A percentile compares a stretch with the other conserved stretches of the same genome.
Conservation (phyloP, 441 rosid species). For the Pelargonium cotyledonis region DNA sequence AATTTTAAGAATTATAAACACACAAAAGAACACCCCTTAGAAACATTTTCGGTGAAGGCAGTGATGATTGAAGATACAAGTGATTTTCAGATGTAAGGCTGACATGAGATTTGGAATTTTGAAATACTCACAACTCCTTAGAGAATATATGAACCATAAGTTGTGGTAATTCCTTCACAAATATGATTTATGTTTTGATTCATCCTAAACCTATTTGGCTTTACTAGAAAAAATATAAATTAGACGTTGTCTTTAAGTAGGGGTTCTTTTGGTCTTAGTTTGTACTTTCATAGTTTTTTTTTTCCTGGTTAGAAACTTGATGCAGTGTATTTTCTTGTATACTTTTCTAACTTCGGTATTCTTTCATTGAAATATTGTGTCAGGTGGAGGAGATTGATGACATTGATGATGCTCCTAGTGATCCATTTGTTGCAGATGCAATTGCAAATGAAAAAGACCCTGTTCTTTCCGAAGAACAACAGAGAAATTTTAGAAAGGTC, state of each 20-base stretch:
- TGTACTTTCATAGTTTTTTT: not conserved
- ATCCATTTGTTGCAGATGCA: slow-evolving; percentile 83
- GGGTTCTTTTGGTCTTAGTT: slow-evolving; percentile 1
- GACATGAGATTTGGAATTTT: not conserved
- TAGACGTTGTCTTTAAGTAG: not conserved
- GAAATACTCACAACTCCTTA: not conserved
- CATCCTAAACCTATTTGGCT: not conserved
- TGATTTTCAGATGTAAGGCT: not conserved
- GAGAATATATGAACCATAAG: not conserved
- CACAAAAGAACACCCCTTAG: not conserved
- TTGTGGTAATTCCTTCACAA: not conserved
- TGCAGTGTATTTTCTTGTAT: not conserved
- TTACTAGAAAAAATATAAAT: not conserved
- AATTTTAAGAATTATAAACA: not conserved
- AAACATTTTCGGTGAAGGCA: not conserved
- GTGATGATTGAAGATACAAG: not conserved
- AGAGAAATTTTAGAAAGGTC: slow-evolving; percentile 73
- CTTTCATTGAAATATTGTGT: slow-evolving; percentile 17
- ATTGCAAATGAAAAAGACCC: slow-evolving; percentile 74
- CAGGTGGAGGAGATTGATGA: slow-evolving; percentile 99
- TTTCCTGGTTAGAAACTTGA: not conserved
- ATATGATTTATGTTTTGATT: not conserved
- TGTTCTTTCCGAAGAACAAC: slow-evolving; percentile 76
- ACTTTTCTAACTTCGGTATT: slow-evolving; percentile 14
- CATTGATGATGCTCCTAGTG: slow-evolving; percentile 57